phyloP scores from a whole-genome alignment of 257 asterid species.

The Pogostemon cablin region DNA sequence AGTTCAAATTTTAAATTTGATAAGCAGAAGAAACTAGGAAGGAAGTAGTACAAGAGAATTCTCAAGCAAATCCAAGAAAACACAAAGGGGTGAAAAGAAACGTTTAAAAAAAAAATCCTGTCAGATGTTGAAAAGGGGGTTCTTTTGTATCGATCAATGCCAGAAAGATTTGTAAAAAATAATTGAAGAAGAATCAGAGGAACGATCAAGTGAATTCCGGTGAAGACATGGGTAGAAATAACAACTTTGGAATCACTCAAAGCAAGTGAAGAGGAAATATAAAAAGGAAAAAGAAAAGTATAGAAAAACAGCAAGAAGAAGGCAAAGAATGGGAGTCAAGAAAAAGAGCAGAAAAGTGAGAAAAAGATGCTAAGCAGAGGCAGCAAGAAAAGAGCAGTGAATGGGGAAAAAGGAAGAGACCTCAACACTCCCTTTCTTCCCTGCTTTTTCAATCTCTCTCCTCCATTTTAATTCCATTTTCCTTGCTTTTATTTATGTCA shows the following conservation, averaged over 20 bases:
- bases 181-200: constrained; percentile 40
- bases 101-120: constrained; percentile 19
- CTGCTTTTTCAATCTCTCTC: constrained; percentile 38
- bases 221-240: constrained; percentile 53
- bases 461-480: constrained; percentile 16
- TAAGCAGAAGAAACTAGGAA: constrained; percentile 46
- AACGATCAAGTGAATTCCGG: constrained; percentile 36
- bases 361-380: constrained; percentile 71
- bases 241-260: constrained; percentile 42
- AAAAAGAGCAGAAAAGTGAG: constrained; percentile 46
- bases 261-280: constrained; percentile 37
- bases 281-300: constrained; percentile 10
- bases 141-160: constrained; percentile 50
- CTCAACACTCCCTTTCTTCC: constrained; percentile 41
- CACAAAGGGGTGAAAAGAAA: constrained; percentile 18
- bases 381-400: constrained; percentile 62
- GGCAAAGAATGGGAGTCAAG: constrained; percentile 46
- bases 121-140: constrained; percentile 40
- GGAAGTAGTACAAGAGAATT: constrained; percentile 7
- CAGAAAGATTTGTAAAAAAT: constrained; percentile 36
- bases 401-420: constrained; percentile 38
- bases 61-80: constrained; percentile 31
- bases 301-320: constrained; percentile 26
- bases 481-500: constrained; percentile 25
- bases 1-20: constrained; percentile 42